These are phyloP conservation scores for Lachnellula suecica DNA, from an alignment of 2,329 filamentous ascomycete species.

Conservation along the genomic window DNA sequence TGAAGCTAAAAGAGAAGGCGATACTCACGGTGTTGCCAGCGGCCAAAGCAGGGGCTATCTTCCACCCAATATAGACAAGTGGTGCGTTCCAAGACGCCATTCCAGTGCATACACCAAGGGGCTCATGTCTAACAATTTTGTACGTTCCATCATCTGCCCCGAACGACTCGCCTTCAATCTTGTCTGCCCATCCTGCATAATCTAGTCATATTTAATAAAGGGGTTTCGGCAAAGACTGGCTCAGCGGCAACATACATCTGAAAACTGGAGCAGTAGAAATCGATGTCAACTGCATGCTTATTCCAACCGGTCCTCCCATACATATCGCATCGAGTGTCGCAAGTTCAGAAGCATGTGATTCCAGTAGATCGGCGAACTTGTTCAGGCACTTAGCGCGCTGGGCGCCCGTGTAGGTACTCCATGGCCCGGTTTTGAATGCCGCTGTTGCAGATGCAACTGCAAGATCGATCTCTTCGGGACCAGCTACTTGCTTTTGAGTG, in stretches of 20 bases:
- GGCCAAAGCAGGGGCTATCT: slow-evolving; percentile 59
- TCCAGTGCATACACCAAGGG: slow-evolving; percentile 46
- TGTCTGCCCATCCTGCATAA: slow-evolving; percentile 38
- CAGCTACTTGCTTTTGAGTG: too few relatives aligned
- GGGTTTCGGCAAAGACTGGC: background rate
- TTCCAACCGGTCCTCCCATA: too few relatives aligned
- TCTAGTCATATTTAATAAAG: slow-evolving; percentile 21
- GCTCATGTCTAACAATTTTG: slow-evolving; percentile 35
- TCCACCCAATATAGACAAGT: slow-evolving; percentile 47
- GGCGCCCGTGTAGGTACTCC: slow-evolving; percentile 29
- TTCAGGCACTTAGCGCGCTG: slow-evolving; percentile 11
- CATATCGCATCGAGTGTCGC: too few relatives aligned
- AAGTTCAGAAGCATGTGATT: too few relatives aligned
- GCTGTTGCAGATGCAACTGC: slow-evolving; percentile 44
- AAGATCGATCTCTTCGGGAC: slow-evolving; percentile 38
- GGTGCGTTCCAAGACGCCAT: slow-evolving; percentile 60
- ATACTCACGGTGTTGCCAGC: slow-evolving; percentile 48
- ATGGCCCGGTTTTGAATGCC: slow-evolving; percentile 41
- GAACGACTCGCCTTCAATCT: slow-evolving; percentile 37
- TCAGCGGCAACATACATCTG: slow-evolving; percentile 19
- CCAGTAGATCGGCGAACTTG: slow-evolving; percentile 41
- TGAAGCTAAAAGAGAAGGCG: background rate
- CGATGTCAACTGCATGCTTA: slow-evolving; percentile 44
- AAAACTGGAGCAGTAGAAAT: slow-evolving; percentile 33
- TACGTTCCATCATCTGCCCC: slow-evolving; percentile 44